Evolutionary conservation across 371 early-diverging fungal species (phyloP).

Genomic region (Nosema muscidifuracis): DNA sequence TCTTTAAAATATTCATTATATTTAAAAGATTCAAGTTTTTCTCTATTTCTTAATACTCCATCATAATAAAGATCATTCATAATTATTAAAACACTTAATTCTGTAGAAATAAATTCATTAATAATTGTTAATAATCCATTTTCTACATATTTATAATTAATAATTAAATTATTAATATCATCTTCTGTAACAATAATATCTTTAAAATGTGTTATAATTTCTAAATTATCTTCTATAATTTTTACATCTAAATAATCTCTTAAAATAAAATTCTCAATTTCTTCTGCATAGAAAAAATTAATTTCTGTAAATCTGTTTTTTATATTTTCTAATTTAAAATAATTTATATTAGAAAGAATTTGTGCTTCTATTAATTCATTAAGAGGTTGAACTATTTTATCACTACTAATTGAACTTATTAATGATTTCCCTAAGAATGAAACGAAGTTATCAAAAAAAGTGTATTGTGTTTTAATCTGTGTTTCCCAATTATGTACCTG

Average conservation of each 20-base stretch:
- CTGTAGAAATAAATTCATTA: not conserved
- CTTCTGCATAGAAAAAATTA: not conserved
- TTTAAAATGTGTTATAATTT: not conserved
- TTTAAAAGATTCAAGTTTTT: not conserved
- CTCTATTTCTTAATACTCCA: not conserved
- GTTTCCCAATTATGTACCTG: not conserved
- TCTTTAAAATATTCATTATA: constrained; percentile 7
- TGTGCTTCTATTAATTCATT: too few relatives aligned
- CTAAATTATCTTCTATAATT: not conserved
- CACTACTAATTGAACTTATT: not conserved
- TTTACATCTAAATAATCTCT: not conserved
- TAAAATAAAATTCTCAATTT: constrained; percentile 10
- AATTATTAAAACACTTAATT: not conserved
- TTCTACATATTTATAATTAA: not conserved
- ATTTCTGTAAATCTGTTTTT: not conserved
- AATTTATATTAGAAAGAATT: not conserved
- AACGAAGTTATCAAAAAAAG: not conserved
- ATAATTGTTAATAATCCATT: not conserved
- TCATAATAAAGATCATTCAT: not conserved
- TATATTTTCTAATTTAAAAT: not conserved
- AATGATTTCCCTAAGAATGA: not conserved
- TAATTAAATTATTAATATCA: not conserved
- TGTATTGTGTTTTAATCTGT: not conserved
- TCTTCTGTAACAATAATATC: not conserved
- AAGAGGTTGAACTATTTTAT: not conserved